phyloP scores from a whole-genome alignment of 2,329 filamentous ascomycete species.

The Aspergillus intermedius region DNA sequence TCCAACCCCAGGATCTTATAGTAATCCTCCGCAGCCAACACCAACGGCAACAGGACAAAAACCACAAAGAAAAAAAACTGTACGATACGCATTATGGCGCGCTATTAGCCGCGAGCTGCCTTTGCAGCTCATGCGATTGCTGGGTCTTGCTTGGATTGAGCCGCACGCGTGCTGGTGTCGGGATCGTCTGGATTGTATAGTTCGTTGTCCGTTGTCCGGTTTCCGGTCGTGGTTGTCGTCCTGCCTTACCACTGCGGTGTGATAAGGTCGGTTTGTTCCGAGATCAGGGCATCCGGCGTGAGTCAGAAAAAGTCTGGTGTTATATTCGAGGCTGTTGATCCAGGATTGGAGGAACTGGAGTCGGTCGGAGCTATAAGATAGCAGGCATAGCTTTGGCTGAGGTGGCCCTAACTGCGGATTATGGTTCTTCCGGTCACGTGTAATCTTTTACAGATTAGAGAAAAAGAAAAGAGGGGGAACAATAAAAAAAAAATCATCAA shows the following conservation, averaged over 20 bases:
- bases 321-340: no score
- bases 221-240: no score
- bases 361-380: neutral
- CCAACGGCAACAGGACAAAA: conserved; percentile 30
- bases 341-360: neutral
- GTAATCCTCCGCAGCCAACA: conserved; percentile 40
- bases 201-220: no score
- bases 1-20: conserved; percentile 72
- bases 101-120: conserved; percentile 8
- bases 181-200: neutral
- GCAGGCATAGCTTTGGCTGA: conserved; percentile 13
- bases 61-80: conserved; percentile 27
- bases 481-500: no score
- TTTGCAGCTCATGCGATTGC: conserved; percentile 8
- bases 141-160: neutral
- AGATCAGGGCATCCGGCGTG: no score
- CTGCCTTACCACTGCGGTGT: no score
- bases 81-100: conserved; percentile 28
- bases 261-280: no score
- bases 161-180: neutral
- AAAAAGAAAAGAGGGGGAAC: neutral
- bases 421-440: conserved; percentile 1
- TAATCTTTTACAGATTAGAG: neutral
- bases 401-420: conserved; percentile 16
- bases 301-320: no score